Conservation (phyloP, 805 yeast species). For the Candida gorgasii region DNA sequence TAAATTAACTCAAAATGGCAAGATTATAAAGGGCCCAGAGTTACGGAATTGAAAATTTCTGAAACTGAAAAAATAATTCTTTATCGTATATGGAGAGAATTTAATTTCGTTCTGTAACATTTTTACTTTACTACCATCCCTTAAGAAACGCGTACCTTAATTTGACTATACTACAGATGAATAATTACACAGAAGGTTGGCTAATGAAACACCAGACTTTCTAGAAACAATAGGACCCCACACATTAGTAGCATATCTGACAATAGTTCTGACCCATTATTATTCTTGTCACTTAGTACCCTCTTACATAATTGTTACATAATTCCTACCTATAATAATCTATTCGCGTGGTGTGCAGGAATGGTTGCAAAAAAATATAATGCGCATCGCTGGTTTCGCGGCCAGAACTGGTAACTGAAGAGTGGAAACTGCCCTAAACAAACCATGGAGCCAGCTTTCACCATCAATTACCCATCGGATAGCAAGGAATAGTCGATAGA, state of each 20-base stretch:
- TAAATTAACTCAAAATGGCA: too few relatives aligned
- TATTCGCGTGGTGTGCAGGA: conserved; percentile 7
- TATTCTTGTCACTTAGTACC: too few relatives aligned
- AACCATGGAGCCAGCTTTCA: not conserved
- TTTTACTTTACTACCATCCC: not conserved
- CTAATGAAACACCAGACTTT: too few relatives aligned
- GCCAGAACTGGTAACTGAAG: conserved; percentile 1
- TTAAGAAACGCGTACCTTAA: not conserved
- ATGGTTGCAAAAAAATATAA: conserved; percentile 9
- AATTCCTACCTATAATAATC: not conserved
- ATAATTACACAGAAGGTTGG: too few relatives aligned
- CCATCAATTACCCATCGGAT: not conserved
- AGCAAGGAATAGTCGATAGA: not conserved
- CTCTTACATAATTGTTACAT: not conserved
- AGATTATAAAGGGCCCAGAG: too few relatives aligned
- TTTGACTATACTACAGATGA: too few relatives aligned
- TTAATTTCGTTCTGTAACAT: not conserved
- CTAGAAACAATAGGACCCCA: too few relatives aligned
- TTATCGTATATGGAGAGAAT: not conserved
- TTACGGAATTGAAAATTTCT: too few relatives aligned
- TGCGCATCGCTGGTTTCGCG: conserved; percentile 7
- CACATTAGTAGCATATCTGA: too few relatives aligned
- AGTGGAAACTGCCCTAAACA: not conserved
- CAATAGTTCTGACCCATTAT: not conserved
- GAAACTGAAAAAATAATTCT: not conserved